These are phyloP conservation scores for Cryptococcus jaspeensis DNA, from an alignment of 1,284 basidiomycete genomes.

Conservation along the genomic window DNA sequence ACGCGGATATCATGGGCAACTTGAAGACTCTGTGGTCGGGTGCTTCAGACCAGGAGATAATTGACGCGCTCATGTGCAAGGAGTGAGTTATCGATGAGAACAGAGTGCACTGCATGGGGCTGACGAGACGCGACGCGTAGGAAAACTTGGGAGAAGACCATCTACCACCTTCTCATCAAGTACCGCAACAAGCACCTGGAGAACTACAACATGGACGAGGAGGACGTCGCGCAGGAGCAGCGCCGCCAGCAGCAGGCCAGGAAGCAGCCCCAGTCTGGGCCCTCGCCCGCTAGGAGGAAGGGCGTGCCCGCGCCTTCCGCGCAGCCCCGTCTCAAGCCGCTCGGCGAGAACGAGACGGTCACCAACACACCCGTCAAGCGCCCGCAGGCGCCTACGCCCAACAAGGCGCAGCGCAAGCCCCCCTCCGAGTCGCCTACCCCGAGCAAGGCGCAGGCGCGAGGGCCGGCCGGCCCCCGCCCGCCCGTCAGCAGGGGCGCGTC, in stretches of 20 bases:
- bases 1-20: constrained; percentile 86
- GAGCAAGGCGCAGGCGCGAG: constrained; percentile 18
- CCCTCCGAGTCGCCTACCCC: constrained; percentile 17
- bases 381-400: constrained; percentile 49
- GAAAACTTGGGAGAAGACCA: constrained; percentile 87
- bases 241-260: constrained; percentile 27
- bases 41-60: constrained; percentile 67
- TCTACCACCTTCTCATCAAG: constrained; percentile 78
- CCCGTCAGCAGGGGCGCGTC: constrained; percentile 27
- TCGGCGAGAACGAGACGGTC: constrained; percentile 44
- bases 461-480: constrained; percentile 37
- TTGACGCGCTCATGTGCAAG: constrained; percentile 61
- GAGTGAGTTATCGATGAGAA: constrained; percentile 42
- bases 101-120: not conserved
- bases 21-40: constrained; percentile 86
- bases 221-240: constrained; percentile 33
- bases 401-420: constrained; percentile 40
- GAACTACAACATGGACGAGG: constrained; percentile 62
- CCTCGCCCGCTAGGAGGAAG: constrained; percentile 37
- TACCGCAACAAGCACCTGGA: constrained; percentile 71
- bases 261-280: constrained; percentile 10
- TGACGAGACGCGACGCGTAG: constrained; percentile 46
- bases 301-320: constrained; percentile 15
- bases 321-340: constrained; percentile 25
- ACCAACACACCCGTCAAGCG: constrained; percentile 35